Conservation (phyloP, 192 early-diverging fungal genomes). For the Dispira parvispora region DNA sequence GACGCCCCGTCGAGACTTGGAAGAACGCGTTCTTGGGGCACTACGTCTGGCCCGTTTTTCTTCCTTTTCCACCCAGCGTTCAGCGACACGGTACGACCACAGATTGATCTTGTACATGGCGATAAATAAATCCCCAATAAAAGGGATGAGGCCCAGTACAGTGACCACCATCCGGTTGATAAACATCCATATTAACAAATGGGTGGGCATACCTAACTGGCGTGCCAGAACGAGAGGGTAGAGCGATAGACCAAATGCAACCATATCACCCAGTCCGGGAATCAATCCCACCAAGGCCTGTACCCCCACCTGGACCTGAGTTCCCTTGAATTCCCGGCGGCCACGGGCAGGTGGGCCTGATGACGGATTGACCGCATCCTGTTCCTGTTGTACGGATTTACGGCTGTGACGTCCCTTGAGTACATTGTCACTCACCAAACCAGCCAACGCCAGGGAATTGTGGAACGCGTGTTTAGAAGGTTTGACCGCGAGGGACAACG, state of each 20-base stretch:
- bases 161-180: background rate
- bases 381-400: background rate
- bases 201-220: background rate
- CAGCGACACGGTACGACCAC: constrained; percentile 7
- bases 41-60: background rate
- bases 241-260: background rate
- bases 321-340: constrained; percentile 10
- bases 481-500: constrained; percentile 5
- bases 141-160: background rate
- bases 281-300: constrained; percentile 3
- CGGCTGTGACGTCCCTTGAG: background rate
- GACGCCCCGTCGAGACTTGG: too few relatives aligned
- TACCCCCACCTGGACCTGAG: background rate
- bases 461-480: constrained; percentile 4
- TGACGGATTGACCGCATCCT: background rate
- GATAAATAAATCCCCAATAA: constrained; percentile 2
- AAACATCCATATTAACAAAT: constrained; percentile 5
- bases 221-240: background rate
- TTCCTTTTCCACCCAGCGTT: constrained; percentile 11
- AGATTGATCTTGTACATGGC: constrained; percentile 10
- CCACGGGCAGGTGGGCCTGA: background rate
- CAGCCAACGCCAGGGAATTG: background rate
- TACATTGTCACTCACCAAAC: background rate
- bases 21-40: too few relatives aligned
- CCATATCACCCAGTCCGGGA: constrained; percentile 2